Base-by-base conservation (phyloP, 257 asterid species). In the Striga asiatica region DNA sequence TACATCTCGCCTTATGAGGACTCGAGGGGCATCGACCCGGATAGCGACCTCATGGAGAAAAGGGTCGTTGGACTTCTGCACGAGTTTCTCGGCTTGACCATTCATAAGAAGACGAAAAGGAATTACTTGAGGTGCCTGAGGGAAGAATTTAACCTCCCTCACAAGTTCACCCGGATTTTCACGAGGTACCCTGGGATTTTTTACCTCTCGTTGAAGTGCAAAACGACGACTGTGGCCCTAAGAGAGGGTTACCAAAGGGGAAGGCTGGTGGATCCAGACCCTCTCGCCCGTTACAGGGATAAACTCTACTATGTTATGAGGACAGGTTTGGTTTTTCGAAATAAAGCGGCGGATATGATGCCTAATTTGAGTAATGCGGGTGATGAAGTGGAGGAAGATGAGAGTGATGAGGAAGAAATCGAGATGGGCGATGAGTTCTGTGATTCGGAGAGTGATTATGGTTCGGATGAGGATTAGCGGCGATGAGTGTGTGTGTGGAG, bases 171-270 rank as follows among this genome's bases (percentile, higher is more conserved):
- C 25, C 64, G 96, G 38, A 55, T 91, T 66, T 91, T 87, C 67
- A 91, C 96, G 0, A 85, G 98, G 60, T 91, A 87, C 54, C 98
- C 97, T 0, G 97, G 97, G 45, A 89, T 89, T 55, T 89, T 85
- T 42, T 91, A 91, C 76, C 83, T 91, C 7, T 81, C 95, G 0
- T 54, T 87, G 19, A 91, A 91, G 73, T 87, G 96, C 74, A 91
- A 91, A 76, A 91, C 96, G 3, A 87, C 98, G 1, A 84, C 89
- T 28, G 84, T 91, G 62, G 88, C 83, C 4, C 55, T 91, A 77
- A 84, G 85, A 75, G 94, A 84, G 71, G 96, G 95, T 27, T 87
- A 91, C 53, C 82, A 77, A 13, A 50, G 83, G 51, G 98, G 96
- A 23, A 79, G 75, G 62, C 68, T 91, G 66, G 80, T 78, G 19